These are phyloP conservation scores for Chlorella vulgaris DNA, from an alignment of 139 green algal species.

Conservation along the genomic window DNA sequence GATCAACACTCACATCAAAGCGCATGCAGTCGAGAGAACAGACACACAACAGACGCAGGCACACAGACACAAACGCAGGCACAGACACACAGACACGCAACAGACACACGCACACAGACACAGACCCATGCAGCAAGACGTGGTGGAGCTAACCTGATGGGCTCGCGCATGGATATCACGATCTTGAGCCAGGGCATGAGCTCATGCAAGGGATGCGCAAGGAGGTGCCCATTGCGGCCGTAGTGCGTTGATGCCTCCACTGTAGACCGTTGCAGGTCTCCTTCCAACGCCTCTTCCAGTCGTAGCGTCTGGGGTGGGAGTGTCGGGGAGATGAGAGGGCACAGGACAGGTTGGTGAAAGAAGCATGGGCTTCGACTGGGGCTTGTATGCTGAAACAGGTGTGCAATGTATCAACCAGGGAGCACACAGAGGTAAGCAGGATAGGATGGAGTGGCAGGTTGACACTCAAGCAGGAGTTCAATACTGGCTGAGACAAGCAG, in stretches of 20 bases:
- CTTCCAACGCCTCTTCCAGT: neutral
- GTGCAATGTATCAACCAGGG: too few species aligned
- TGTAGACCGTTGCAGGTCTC: neutral
- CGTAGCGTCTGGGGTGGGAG: neutral
- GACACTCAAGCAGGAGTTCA: too few species aligned
- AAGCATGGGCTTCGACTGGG: neutral
- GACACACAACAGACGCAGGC: too few species aligned
- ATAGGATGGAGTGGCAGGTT: too few species aligned
- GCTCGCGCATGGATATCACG: neutral
- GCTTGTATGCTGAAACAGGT: too few species aligned
- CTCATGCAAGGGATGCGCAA: neutral
- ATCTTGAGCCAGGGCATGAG: neutral
- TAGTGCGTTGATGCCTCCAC: neutral
- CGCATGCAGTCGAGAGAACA: too few species aligned
- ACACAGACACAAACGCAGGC: too few species aligned
- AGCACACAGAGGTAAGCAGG: too few species aligned
- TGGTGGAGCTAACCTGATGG: neutral
- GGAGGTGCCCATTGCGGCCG: neutral
- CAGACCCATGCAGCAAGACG: neutral
- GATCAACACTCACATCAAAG: too few species aligned
- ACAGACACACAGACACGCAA: too few species aligned
- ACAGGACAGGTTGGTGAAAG: neutral
- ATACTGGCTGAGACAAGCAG: too few species aligned
- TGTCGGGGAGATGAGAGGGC: neutral
- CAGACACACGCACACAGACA: too few species aligned